Percentiles rank a stretch among this genome's conserved stretches.
Conservation (phyloP, 495 filamentous ascomycete species). For the Aspergillus hancockii region DNA sequence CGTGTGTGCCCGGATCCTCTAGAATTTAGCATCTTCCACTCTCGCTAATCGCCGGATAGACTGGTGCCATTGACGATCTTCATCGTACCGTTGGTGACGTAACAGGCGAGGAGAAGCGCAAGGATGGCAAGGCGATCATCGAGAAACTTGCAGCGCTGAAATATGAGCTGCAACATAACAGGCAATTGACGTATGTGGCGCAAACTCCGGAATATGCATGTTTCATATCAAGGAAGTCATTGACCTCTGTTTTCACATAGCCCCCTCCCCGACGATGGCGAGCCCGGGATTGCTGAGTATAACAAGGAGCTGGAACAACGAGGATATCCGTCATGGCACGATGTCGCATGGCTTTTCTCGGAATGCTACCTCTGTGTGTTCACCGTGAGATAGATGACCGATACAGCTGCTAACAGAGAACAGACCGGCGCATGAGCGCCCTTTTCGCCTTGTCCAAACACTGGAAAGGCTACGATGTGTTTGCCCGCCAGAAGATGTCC, state of each 20-base stretch:
- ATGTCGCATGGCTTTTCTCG: constrained; percentile 81
- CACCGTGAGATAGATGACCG: constrained; percentile 2
- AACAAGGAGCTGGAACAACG: constrained; percentile 81
- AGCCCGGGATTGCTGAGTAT: constrained; percentile 75
- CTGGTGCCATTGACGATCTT: constrained; percentile 90
- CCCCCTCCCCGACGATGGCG: constrained; percentile 79
- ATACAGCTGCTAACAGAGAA: constrained; percentile 19
- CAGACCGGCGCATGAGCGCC: constrained; percentile 69
- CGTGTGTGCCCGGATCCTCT: constrained; percentile 46
- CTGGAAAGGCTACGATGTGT: constrained; percentile 94
- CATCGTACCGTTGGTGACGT: constrained; percentile 66
- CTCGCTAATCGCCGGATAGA: constrained; percentile 50
- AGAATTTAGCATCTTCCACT: too few species aligned
- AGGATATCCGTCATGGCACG: constrained; percentile 76
- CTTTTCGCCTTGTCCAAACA: constrained; percentile 74
- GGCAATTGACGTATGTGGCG: constrained; percentile 68
- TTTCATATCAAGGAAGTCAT: not conserved
- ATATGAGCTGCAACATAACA: constrained; percentile 93
- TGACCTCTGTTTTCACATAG: constrained; percentile 40
- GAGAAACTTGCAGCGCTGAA: constrained; percentile 80
- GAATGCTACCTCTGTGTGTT: constrained; percentile 95
- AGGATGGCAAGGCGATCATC: constrained; percentile 85
- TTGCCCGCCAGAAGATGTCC: constrained; percentile 84
- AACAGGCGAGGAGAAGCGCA: constrained; percentile 57
- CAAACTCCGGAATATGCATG: not conserved